Percentiles rank a stretch among this genome's conserved stretches.
Evolutionary conservation across 305 asterid species (phyloP).

Genomic region (Solanum hybrid): DNA sequence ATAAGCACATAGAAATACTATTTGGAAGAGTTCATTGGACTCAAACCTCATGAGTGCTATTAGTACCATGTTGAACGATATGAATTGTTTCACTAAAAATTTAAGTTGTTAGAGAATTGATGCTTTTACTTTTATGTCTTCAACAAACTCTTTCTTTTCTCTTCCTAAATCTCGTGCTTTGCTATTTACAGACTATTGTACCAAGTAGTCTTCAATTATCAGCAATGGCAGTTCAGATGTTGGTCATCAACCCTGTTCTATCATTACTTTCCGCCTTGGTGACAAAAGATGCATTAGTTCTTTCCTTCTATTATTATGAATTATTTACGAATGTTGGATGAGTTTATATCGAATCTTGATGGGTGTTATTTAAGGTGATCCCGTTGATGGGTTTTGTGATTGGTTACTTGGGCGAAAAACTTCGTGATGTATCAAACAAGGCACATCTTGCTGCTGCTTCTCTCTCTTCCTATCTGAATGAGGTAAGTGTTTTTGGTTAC

Average conservation of each 20-base stretch:
- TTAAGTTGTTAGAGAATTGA: not conserved
- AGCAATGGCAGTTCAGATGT: constrained; percentile 84
- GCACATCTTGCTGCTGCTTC: constrained; percentile 67
- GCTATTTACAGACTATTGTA: constrained; percentile 51
- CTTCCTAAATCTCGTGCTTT: constrained; percentile 5
- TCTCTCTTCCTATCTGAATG: constrained; percentile 78
- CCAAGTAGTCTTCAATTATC: constrained; percentile 70
- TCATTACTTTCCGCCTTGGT: constrained; percentile 72
- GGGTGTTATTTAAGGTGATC: constrained; percentile 43
- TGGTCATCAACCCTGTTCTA: constrained; percentile 61
- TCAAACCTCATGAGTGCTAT: not conserved
- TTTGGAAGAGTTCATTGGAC: not conserved
- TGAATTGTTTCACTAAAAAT: not conserved
- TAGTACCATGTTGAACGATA: not conserved
- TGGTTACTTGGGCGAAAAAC: constrained; percentile 82
- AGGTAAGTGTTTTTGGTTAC: constrained; percentile 28
- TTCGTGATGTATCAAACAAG: constrained; percentile 52
- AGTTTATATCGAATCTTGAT: constrained; percentile 3
- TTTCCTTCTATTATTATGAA: not conserved
- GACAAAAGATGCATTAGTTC: constrained; percentile 16
- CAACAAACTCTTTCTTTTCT: not conserved
- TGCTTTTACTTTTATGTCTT: not conserved
- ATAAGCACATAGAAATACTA: not conserved
- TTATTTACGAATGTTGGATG: not conserved
- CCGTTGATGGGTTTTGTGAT: constrained; percentile 58